Evolutionary conservation across 129 eudicot species (phyloP).

Genomic region (Helianthus annuus): HanXRQr2.0-SUNRISE NC_035438.2:30751701-30752200

Average conservation of each 20-base stretch:
- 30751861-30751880: not conserved
- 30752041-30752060: too few species aligned
- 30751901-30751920: conserved; percentile 28
- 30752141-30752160: too few species aligned
- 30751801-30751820: conserved; percentile 76
- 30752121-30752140: too few species aligned
- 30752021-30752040: too few species aligned
- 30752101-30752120: too few species aligned
- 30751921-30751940: conserved; percentile 55
- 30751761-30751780: conserved; percentile 18
- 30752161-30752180: not conserved
- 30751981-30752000: conserved; percentile 71
- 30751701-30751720: not conserved
- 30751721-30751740: not conserved
- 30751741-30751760: not conserved
- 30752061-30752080: too few species aligned
- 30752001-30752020: conserved; percentile 57
- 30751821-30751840: conserved; percentile 74
- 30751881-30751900: conserved; percentile 16
- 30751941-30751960: conserved; percentile 99
- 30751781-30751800: conserved; percentile 70
- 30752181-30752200: conserved; percentile 16
- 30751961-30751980: conserved; percentile 84
- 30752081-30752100: too few species aligned
- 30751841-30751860: not conserved